Conservation (phyloP, 2,329 filamentous ascomycete genomes). For the Botrytis sinoallii region DNA sequence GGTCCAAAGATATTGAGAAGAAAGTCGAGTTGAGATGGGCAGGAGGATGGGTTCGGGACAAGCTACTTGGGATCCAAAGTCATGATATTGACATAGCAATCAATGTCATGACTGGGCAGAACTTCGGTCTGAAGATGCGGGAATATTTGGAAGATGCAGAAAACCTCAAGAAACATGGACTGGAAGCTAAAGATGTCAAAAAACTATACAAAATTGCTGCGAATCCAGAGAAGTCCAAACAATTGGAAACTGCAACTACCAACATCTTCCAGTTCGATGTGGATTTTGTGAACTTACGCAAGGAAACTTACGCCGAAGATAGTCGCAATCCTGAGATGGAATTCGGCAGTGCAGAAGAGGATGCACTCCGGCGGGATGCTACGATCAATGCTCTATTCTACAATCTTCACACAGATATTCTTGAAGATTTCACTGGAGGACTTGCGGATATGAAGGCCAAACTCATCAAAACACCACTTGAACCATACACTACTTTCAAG, state of each 20-base stretch:
- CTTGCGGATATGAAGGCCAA: slow-evolving; percentile 68
- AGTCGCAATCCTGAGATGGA: slow-evolving; percentile 90
- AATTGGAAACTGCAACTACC: slow-evolving; percentile 87
- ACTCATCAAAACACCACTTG: slow-evolving; percentile 80
- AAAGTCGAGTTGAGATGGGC: slow-evolving; percentile 71
- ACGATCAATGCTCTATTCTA: slow-evolving; percentile 96
- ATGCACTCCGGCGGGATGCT: slow-evolving; percentile 84
- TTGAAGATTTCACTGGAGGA: slow-evolving; percentile 86
- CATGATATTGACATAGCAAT: slow-evolving; percentile 85
- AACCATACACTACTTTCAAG: slow-evolving; percentile 87
- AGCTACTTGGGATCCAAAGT: slow-evolving; percentile 67
- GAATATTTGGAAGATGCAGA: slow-evolving; percentile 62
- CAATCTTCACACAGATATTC: slow-evolving; percentile 73
- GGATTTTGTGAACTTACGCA: slow-evolving; percentile 90
- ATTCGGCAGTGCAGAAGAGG: slow-evolving; percentile 88
- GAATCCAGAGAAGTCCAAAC: slow-evolving; percentile 95
- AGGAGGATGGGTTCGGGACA: slow-evolving; percentile 85
- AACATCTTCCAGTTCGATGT: slow-evolving; percentile 83
- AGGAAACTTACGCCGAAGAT: slow-evolving; percentile 85
- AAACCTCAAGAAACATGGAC: slow-evolving; percentile 59
- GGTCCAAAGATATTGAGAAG: slow-evolving; percentile 46
- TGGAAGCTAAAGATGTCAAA: slow-evolving; percentile 59
- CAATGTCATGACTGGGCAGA: slow-evolving; percentile 78
- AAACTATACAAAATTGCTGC: slow-evolving; percentile 83
- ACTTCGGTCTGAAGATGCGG: slow-evolving; percentile 68